phyloP scores from a whole-genome alignment of 73 alveolate species.

The Paramecium octaurelia region DNA sequence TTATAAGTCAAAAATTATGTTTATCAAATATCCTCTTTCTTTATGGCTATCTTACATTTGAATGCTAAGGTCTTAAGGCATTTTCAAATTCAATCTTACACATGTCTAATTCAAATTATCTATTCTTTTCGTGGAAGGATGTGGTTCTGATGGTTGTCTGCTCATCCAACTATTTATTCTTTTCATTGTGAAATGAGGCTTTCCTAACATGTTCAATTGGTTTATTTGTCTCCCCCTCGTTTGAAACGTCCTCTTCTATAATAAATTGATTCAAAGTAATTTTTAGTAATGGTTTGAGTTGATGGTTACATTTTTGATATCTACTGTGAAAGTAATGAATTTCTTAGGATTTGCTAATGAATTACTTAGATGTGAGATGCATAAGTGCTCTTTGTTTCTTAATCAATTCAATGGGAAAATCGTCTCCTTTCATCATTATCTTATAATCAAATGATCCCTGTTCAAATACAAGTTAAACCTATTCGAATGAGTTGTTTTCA shows the following conservation, averaged over 20 bases:
- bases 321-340: not conserved
- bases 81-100: not conserved
- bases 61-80: not conserved
- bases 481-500: not conserved
- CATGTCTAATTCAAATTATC: not conserved
- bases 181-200: not conserved
- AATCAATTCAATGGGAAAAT: not conserved
- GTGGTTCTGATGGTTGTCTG: not conserved
- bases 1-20: not conserved
- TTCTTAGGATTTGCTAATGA: not conserved
- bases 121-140: not conserved
- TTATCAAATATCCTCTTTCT: not conserved
- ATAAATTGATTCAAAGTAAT: not conserved
- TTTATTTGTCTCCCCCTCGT: constrained; percentile 11
- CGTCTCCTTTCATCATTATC: not conserved
- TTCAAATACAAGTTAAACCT: not conserved
- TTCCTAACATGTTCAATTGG: not conserved
- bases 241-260: not conserved
- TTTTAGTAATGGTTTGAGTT: not conserved
- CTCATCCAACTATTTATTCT: not conserved
- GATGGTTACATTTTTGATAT: not conserved
- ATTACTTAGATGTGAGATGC: not conserved
- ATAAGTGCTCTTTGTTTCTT: not conserved
- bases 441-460: not conserved
- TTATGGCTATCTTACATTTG: not conserved